Percentiles rank a stretch among this genome's conserved stretches.
phyloP scores from a whole-genome alignment of 2,329 filamentous ascomycete genomes.

The Paecilomyces variotii region DNA sequence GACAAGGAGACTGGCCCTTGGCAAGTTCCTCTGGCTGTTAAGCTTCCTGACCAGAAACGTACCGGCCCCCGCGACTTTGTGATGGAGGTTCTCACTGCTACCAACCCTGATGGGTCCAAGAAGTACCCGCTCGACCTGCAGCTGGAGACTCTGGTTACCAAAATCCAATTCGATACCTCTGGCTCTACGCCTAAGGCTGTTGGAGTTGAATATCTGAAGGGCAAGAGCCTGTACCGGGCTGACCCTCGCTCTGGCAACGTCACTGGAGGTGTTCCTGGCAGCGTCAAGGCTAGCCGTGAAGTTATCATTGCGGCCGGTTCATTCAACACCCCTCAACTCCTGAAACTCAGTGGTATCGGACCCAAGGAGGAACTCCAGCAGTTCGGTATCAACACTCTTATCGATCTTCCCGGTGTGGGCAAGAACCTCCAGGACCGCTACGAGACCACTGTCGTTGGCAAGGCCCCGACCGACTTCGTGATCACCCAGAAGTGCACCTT shows the following conservation, averaged over 20 bases:
- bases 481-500: slow-evolving; percentile 24
- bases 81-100: slow-evolving; percentile 41
- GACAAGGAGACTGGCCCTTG: slow-evolving; percentile 45
- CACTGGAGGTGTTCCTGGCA: slow-evolving; percentile 27
- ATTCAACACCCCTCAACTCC: slow-evolving; percentile 56
- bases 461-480: slow-evolving; percentile 26
- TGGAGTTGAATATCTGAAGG: slow-evolving; percentile 41
- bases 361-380: slow-evolving; percentile 43
- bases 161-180: slow-evolving; percentile 34
- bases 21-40: slow-evolving; percentile 51
- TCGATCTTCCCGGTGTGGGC: slow-evolving; percentile 53
- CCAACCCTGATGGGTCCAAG: slow-evolving; percentile 43
- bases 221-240: slow-evolving; percentile 39
- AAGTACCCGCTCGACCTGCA: slow-evolving; percentile 49
- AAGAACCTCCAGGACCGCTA: slow-evolving; percentile 57
- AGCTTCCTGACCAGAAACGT: slow-evolving; percentile 40
- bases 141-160: slow-evolving; percentile 39
- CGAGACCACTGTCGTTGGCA: slow-evolving; percentile 45
- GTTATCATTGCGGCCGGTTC: slow-evolving; percentile 44
- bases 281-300: slow-evolving; percentile 32
- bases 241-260: slow-evolving; percentile 27
- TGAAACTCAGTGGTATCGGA: slow-evolving; percentile 55
- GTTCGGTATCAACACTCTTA: slow-evolving; percentile 44
- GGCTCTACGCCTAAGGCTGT: slow-evolving; percentile 32
- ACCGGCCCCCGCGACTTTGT: slow-evolving; percentile 51